Evolutionary conservation across 2,329 filamentous ascomycete species (phyloP), one percentile per base, ranked within the genome.

Genomic region (Setomelanomma holmii): DNA sequence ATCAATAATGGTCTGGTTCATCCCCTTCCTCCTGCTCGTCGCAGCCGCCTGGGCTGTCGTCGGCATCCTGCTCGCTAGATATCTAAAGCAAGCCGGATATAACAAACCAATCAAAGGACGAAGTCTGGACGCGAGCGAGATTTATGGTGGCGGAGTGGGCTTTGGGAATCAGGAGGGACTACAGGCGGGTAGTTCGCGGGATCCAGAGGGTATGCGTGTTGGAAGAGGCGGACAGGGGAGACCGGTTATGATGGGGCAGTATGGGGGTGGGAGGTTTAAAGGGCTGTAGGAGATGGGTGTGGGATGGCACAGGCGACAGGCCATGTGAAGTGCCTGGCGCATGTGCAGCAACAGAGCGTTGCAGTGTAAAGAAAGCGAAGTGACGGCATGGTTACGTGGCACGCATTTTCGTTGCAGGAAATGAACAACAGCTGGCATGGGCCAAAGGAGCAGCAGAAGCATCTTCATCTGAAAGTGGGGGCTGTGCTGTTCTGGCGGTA

Each of bases 31-130:
- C 30, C n/a, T 66, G n/a, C 21, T 58, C 11, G 30, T 65, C 27
- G 63, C 63, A 19, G 7, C 46, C 11, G 52, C 49, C 30, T 66
- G 63, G 63, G 48, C 51, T 14, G 21, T 42, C 21, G 49, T 65
- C 14, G 63, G 63, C 10, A 12, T 63, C 11, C 22, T 60, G 23
- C 51, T 66, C 8, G 61, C 61, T 16, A 44, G 36, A 14, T 65
- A 58, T 52, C 51, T 65, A 5, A 63, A 64, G 17, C 63, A 65
- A 38, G 53, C 59, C 1, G 56, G 59, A 2, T 48, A 58, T 3
- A 36, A 49, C n/a, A 48, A 45, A 10, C 59, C 63, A 7, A 59
- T 58, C 10, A 56, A 56, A 12, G 53, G 55, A 5, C 48, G 40
- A 11, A 40, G 50, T 1, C 55, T 45, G 44, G 49, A 34, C 1